phyloP scores from a whole-genome alignment of 495 filamentous ascomycete species.

The Bacidia rubella region DNA sequence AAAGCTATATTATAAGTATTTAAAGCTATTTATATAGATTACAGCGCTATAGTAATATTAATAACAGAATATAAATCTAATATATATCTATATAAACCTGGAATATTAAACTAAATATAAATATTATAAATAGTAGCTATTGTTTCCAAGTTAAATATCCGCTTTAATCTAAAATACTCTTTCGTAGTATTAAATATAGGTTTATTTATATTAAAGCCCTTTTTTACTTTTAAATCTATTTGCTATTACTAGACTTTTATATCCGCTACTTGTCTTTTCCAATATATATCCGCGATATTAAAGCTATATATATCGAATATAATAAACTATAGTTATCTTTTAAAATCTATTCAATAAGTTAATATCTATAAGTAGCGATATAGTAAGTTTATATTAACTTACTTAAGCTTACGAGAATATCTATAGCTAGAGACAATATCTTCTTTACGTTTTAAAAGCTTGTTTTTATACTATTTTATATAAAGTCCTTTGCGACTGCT shows the following conservation, averaged over 20 bases:
- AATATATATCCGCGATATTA: constrained; percentile 18
- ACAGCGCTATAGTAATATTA: constrained; percentile 55
- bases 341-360: no score
- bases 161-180: constrained; percentile 62
- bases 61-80: constrained; percentile 87
- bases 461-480: constrained; percentile 49
- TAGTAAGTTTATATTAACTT: no score
- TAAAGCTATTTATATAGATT: constrained; percentile 42
- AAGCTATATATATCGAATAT: constrained; percentile 42
- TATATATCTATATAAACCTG: constrained; percentile 39
- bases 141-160: constrained; percentile 70
- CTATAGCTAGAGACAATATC: constrained; percentile 86
- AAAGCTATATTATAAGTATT: constrained; percentile 61
- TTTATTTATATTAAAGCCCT: constrained; percentile 60
- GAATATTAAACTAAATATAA: constrained; percentile 31
- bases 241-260: constrained; percentile 57
- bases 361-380: no score
- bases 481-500: constrained; percentile 41
- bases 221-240: constrained; percentile 56
- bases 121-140: constrained; percentile 53
- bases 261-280: constrained; percentile 37
- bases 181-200: constrained; percentile 51
- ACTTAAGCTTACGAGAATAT: constrained; percentile 30
- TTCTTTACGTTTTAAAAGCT: constrained; percentile 64
- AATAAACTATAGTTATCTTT: constrained; percentile 89